These are phyloP conservation scores for Rhizopus delemar DNA, from an alignment of 371 early-diverging fungal genomes.

Conservation along the genomic window DNA sequence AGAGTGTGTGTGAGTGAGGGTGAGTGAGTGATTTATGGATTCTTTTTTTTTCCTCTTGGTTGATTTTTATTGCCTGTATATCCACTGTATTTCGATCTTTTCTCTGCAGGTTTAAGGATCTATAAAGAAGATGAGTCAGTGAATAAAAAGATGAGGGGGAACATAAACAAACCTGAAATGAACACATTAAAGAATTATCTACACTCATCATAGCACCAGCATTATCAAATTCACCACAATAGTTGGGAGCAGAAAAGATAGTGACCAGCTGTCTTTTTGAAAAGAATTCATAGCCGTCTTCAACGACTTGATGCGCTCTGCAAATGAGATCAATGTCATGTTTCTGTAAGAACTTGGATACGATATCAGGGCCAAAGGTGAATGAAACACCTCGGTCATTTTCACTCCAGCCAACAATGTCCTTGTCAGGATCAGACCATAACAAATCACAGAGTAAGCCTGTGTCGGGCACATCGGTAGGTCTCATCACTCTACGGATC, in stretches of 20 bases:
- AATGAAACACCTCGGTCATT: slow-evolving; percentile 97
- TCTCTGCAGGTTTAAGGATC: slow-evolving; percentile 43
- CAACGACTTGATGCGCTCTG: slow-evolving; percentile 99
- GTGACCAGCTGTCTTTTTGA: slow-evolving; percentile 93
- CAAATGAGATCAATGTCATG: slow-evolving; percentile 93
- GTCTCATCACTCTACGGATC: slow-evolving; percentile 85
- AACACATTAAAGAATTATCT: slow-evolving; percentile 89
- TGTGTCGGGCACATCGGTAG: slow-evolving; percentile 97
- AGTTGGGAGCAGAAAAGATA: slow-evolving; percentile 97
- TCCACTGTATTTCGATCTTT: slow-evolving; percentile 28
- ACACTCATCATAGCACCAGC: slow-evolving; percentile 96
- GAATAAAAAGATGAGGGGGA: not conserved
- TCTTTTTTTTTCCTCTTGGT: slow-evolving; percentile 21
- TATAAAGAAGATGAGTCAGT: slow-evolving; percentile 8
- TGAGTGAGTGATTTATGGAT: not conserved
- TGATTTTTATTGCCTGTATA: slow-evolving; percentile 13
- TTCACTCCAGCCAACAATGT: slow-evolving; percentile 88
- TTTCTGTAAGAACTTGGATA: slow-evolving; percentile 83
- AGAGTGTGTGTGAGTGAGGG: too few species aligned
- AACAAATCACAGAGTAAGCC: slow-evolving; percentile 79
- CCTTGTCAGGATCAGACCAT: slow-evolving; percentile 87
- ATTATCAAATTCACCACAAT: slow-evolving; percentile 99
- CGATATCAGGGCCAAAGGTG: slow-evolving; percentile 90
- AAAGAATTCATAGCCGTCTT: slow-evolving; percentile 99
- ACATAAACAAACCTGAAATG: slow-evolving; percentile 61